These are phyloP conservation scores for Clitopilus hobsonii DNA, from an alignment of 768 basidiomycete genomes.

Conservation along the genomic window DNA sequence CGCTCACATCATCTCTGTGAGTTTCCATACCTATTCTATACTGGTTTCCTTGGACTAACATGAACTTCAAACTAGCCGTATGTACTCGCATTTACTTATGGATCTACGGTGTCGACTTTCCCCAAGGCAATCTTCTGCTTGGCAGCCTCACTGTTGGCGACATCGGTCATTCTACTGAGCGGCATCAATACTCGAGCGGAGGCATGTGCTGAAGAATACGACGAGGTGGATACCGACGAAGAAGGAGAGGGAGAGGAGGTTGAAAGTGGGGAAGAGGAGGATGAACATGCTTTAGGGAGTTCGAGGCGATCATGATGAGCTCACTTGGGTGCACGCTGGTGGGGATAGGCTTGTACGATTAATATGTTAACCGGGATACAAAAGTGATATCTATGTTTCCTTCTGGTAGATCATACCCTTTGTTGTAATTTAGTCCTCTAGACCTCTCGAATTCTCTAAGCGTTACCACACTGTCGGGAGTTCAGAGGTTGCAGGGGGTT, in stretches of 20 bases:
- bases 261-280: background rate
- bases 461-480: too few relatives aligned
- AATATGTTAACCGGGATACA: too few relatives aligned
- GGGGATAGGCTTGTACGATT: too few relatives aligned
- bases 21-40: too few relatives aligned
- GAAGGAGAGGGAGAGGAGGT: background rate
- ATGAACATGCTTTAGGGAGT: background rate
- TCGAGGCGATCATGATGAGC: too few relatives aligned
- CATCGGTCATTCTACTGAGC: slow-evolving; percentile 42
- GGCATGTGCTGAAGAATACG: slow-evolving; percentile 8
- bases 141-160: slow-evolving; percentile 50
- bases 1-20: slow-evolving; percentile 57
- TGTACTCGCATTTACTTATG: slow-evolving; percentile 65
- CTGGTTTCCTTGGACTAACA: too few relatives aligned
- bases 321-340: too few relatives aligned
- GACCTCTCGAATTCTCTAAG: too few relatives aligned
- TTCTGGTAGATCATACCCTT: background rate
- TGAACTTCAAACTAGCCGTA: too few relatives aligned
- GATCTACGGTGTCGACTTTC: slow-evolving; percentile 54
- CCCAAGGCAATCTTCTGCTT: slow-evolving; percentile 67
- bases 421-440: background rate
- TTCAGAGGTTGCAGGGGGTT: too few relatives aligned
- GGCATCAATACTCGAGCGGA: slow-evolving; percentile 23
- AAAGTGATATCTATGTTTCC: background rate
- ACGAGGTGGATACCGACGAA: background rate